Percentiles rank a stretch among this genome's conserved stretches.
Evolutionary conservation across 352 stramenopile genomes (phyloP).

Genomic region (Globisporangium camurandrum): DNA sequence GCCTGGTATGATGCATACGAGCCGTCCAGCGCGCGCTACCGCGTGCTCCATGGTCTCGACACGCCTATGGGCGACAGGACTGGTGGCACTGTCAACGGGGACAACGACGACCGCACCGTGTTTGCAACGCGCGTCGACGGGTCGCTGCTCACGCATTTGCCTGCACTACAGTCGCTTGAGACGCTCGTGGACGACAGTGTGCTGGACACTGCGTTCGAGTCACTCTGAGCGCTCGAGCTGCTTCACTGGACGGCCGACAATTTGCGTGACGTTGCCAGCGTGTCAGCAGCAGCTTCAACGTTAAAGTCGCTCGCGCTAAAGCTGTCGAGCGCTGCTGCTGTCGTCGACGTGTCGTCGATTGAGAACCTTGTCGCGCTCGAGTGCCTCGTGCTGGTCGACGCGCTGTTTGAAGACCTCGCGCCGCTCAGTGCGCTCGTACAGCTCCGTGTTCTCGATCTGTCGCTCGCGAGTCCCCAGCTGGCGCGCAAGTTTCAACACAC

Average conservation of each 20-base stretch:
- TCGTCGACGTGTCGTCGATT: slow-evolving; percentile 33
- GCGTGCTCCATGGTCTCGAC: slow-evolving; percentile 37
- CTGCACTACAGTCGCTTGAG: slow-evolving; percentile 22
- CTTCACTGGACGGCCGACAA: slow-evolving; percentile 36
- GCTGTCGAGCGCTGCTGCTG: slow-evolving; percentile 23
- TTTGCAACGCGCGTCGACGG: slow-evolving; percentile 28
- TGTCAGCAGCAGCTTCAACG: slow-evolving; percentile 3
- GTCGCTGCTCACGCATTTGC: slow-evolving; percentile 21
- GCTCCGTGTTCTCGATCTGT: slow-evolving; percentile 45
- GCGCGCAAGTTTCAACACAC: slow-evolving; percentile 26
- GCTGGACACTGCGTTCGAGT: slow-evolving; percentile 16
- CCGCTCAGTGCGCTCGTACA: slow-evolving; percentile 31
- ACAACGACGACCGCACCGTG: slow-evolving; percentile 9
- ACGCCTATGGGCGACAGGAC: background rate
- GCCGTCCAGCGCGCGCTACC: slow-evolving; percentile 58
- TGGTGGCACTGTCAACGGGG: background rate
- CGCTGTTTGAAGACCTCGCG: slow-evolving; percentile 39
- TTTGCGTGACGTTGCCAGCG: slow-evolving; percentile 22
- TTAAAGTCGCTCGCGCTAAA: slow-evolving; percentile 22
- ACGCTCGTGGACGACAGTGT: slow-evolving; percentile 26
- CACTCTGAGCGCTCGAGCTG: slow-evolving; percentile 28
- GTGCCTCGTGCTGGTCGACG: slow-evolving; percentile 41
- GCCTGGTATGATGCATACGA: slow-evolving; percentile 64
- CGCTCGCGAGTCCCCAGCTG: slow-evolving; percentile 30
- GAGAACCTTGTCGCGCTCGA: slow-evolving; percentile 31